Percentiles rank a stretch among this genome's conserved stretches.
Evolutionary conservation across 176 grass and related monocot genomes (phyloP).

Genomic region (Zea luxurians): DNA sequence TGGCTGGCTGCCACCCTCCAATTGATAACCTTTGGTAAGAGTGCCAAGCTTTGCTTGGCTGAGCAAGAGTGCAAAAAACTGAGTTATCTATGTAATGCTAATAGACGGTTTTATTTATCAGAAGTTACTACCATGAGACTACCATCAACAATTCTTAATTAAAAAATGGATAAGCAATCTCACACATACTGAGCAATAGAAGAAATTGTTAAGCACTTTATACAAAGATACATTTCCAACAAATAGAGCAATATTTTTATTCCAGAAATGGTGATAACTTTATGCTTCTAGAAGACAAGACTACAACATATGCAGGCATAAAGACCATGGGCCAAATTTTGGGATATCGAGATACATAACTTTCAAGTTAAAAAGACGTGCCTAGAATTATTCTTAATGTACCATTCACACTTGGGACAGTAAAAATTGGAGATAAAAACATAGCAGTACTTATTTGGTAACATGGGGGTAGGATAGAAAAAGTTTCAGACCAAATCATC

Average conservation of each 20-base stretch:
- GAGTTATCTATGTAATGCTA: background rate
- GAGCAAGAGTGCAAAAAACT: background rate
- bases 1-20: no score
- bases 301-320: background rate
- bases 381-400: background rate
- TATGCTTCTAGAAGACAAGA: background rate
- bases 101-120: background rate
- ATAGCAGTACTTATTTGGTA: background rate
- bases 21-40: background rate
- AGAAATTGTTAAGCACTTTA: background rate
- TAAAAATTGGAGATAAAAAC: background rate
- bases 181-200: background rate
- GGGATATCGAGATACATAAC: background rate
- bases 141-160: background rate
- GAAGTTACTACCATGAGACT: background rate
- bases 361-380: background rate
- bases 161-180: slow-evolving; percentile 3
- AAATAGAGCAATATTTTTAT: background rate
- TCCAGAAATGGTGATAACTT: background rate
- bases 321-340: background rate
- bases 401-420: background rate
- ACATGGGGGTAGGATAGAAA: background rate
- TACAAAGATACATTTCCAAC: background rate
- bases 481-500: background rate
- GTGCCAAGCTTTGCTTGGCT: background rate